Percentiles rank a stretch among this genome's conserved stretches.
Evolutionary conservation across 176 grass and related monocot species (phyloP).

Genomic region (Musa troglodytarum): DNA sequence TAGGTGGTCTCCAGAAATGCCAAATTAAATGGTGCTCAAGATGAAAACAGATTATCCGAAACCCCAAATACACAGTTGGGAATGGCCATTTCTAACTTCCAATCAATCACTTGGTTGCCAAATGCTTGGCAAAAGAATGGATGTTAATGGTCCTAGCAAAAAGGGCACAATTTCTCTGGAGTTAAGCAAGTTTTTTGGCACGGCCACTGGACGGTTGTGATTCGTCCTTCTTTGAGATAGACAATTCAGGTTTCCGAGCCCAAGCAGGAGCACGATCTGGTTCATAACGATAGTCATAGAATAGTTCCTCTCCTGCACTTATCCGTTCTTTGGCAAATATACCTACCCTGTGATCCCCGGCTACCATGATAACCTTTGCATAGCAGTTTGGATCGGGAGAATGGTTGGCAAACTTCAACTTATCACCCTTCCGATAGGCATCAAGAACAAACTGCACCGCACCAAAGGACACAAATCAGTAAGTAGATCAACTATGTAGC

Average conservation of each 20-base stretch:
- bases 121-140: conserved; percentile 25
- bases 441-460: conserved; percentile 88
- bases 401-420: conserved; percentile 96
- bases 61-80: background rate
- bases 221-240: conserved; percentile 46
- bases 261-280: conserved; percentile 73
- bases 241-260: conserved; percentile 74
- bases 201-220: conserved; percentile 55
- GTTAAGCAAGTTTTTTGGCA: conserved; percentile 71
- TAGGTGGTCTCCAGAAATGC: background rate
- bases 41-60: background rate
- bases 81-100: background rate
- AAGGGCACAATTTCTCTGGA: background rate
- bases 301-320: conserved; percentile 63
- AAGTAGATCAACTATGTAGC: background rate
- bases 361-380: conserved; percentile 92
- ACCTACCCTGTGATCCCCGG: conserved; percentile 87
- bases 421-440: conserved; percentile 91
- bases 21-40: background rate
- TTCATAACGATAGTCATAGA: conserved; percentile 91
- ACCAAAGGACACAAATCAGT: conserved; percentile 1
- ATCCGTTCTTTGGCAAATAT: conserved; percentile 95
- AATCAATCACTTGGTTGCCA: conserved; percentile 7
- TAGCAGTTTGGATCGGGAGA: conserved; percentile 94
- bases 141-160: conserved; percentile 11